Conservation (phyloP, 768 basidiomycete species). For the Cubamyces lactineus region DNA sequence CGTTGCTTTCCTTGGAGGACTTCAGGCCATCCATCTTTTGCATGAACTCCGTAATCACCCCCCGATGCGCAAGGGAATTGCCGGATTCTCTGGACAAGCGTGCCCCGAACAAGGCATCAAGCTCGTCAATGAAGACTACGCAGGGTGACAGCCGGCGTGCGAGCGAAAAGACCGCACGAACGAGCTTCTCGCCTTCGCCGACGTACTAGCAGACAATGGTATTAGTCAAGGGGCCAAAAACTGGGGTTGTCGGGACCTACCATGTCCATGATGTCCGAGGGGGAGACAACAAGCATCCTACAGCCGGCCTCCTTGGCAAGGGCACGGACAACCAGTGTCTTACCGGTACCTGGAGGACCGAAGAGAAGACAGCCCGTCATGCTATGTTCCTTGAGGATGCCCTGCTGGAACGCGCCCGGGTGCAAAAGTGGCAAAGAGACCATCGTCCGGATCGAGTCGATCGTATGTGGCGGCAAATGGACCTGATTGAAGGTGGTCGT, state of each 20-base stretch:
- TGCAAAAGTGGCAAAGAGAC: slow-evolving; percentile 88
- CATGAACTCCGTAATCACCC: slow-evolving; percentile 92
- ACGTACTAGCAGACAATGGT: slow-evolving; percentile 58
- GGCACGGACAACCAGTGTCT: slow-evolving; percentile 87
- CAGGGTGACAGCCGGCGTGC: slow-evolving; percentile 87
- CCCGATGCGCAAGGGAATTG: slow-evolving; percentile 81
- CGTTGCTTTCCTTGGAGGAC: slow-evolving; percentile 73
- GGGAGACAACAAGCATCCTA: slow-evolving; percentile 87
- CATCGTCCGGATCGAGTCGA: slow-evolving; percentile 90
- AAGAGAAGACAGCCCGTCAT: slow-evolving; percentile 92
- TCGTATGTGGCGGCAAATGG: slow-evolving; percentile 84
- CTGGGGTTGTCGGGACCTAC: slow-evolving; percentile 43
- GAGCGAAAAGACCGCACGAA: slow-evolving; percentile 85
- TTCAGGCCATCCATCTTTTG: slow-evolving; percentile 96
- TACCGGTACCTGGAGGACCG: slow-evolving; percentile 92
- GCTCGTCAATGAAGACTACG: slow-evolving; percentile 93
- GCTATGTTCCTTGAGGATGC: slow-evolving; percentile 87
- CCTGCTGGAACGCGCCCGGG: slow-evolving; percentile 84
- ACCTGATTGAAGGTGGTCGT: slow-evolving; percentile 87
- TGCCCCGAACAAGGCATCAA: slow-evolving; percentile 90
- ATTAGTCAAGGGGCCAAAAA: slow-evolving; percentile 12
- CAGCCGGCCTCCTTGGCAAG: slow-evolving; percentile 94
- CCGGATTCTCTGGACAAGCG: slow-evolving; percentile 79
- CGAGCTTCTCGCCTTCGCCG: slow-evolving; percentile 88
- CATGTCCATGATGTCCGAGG: slow-evolving; percentile 97